Conservation (phyloP, 2,329 filamentous ascomycete species). For the Hypomyces perniciosus region DNA sequence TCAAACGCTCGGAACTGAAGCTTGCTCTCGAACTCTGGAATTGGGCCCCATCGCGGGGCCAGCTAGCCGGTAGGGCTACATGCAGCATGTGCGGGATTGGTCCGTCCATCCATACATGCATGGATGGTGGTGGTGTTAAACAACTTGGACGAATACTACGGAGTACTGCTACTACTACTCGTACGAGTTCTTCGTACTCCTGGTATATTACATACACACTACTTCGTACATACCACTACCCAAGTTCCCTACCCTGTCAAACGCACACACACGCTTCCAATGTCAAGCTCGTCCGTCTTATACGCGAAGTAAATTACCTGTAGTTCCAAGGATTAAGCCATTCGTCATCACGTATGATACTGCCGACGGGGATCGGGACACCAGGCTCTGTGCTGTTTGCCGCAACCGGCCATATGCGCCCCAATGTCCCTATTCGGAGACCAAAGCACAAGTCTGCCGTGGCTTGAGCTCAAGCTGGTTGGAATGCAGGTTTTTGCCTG, state of each 20-base stretch:
- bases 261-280: background rate
- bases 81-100: background rate
- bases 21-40: background rate
- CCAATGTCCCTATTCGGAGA: too few relatives aligned
- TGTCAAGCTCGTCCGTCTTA: background rate
- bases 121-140: background rate
- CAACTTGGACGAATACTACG: background rate
- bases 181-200: too few relatives aligned
- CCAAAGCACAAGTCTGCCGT: too few relatives aligned
- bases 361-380: too few relatives aligned
- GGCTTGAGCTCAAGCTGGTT: background rate
- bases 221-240: too few relatives aligned
- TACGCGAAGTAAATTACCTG: too few relatives aligned
- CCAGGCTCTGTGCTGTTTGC: too few relatives aligned
- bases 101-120: background rate
- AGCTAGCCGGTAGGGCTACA: conserved; percentile 12
- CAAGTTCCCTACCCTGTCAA: too few relatives aligned
- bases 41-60: conserved; percentile 2
- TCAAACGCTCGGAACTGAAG: background rate
- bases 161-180: background rate
- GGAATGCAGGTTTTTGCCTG: background rate
- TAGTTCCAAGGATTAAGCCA: background rate
- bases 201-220: too few relatives aligned
- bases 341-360: background rate
- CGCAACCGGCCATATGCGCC: too few relatives aligned